These are phyloP conservation scores for Tuber brumale DNA, from an alignment of 495 filamentous ascomycete species.

Conservation along the genomic window DNA sequence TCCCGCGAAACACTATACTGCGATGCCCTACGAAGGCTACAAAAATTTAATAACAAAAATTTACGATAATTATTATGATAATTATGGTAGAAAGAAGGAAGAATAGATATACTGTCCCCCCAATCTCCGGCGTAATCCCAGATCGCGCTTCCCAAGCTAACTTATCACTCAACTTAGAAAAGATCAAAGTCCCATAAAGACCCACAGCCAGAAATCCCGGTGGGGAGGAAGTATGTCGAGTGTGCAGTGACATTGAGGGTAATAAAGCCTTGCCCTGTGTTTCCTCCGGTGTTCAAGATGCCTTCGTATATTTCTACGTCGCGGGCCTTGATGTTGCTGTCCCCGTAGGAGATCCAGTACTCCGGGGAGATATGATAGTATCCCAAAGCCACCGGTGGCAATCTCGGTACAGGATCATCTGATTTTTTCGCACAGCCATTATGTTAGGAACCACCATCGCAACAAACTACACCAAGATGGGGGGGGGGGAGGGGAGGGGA, in stretches of 20 bases:
- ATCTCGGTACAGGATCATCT: conserved; percentile 55
- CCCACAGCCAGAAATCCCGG: conserved; percentile 14
- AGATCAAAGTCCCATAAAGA: conserved; percentile 17
- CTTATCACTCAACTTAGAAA: not conserved
- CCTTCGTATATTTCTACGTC: conserved; percentile 27
- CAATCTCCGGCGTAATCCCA: not conserved
- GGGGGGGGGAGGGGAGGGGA: not conserved
- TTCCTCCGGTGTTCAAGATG: conserved; percentile 28
- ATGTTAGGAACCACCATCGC: not conserved
- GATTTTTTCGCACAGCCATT: not conserved
- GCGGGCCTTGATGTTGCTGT: conserved; percentile 12
- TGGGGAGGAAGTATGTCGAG: conserved; percentile 25
- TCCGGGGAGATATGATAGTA: conserved; percentile 56
- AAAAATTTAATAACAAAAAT: not conserved
- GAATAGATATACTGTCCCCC: not conserved
- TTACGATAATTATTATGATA: not conserved
- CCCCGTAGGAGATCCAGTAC: conserved; percentile 44
- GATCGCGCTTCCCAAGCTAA: not conserved
- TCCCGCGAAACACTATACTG: not conserved
- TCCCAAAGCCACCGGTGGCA: conserved; percentile 50
- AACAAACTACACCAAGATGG: not conserved
- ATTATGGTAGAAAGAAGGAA: not conserved
- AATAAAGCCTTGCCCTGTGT: conserved; percentile 22
- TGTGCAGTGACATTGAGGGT: conserved; percentile 27
- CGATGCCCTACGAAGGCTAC: not conserved